Percentiles rank a stretch among this genome's conserved stretches.
phyloP scores from a whole-genome alignment of 306 rosid genomes.

The Malus sieversii region DNA sequence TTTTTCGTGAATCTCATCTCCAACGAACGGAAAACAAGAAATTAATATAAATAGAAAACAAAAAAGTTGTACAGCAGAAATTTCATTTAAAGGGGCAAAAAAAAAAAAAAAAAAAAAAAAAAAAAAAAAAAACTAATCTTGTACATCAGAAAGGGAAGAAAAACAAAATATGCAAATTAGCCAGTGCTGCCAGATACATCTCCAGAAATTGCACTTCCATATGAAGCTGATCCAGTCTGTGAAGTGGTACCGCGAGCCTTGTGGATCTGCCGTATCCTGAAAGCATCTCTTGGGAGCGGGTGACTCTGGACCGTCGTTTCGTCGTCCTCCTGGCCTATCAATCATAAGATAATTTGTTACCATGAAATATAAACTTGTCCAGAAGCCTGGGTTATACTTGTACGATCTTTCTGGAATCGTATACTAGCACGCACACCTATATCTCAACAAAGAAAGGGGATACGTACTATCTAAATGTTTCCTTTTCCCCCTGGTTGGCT shows the following conservation, averaged over 20 bases:
- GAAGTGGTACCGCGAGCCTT: conserved; percentile 74
- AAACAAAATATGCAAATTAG: conserved; percentile 13
- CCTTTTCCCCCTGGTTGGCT: conserved; percentile 57
- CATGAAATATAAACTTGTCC: neutral
- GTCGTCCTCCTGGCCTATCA: conserved; percentile 73
- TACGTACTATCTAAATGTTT: conserved; percentile 69
- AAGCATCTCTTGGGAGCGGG: conserved; percentile 80
- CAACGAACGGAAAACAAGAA: neutral
- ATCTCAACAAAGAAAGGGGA: conserved; percentile 1
- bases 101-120: too few relatives aligned
- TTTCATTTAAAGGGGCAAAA: too few relatives aligned
- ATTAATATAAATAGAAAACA: neutral
- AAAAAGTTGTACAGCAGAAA: neutral
- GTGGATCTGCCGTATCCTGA: conserved; percentile 76
- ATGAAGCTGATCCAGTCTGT: conserved; percentile 83
- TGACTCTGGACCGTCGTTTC: conserved; percentile 80
- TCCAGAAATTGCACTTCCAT: conserved; percentile 92
- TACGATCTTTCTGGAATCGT: neutral
- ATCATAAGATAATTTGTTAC: neutral
- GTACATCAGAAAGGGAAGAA: neutral
- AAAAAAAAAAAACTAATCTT: neutral
- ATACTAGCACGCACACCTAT: neutral
- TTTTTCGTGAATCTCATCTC: neutral
- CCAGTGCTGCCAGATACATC: conserved; percentile 90
- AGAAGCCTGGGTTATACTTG: neutral